Evolutionary conservation across 2,329 filamentous ascomycete species (phyloP), one percentile per base, ranked within the genome.

Genomic region (Aaosphaeria pasadenensis): DNA sequence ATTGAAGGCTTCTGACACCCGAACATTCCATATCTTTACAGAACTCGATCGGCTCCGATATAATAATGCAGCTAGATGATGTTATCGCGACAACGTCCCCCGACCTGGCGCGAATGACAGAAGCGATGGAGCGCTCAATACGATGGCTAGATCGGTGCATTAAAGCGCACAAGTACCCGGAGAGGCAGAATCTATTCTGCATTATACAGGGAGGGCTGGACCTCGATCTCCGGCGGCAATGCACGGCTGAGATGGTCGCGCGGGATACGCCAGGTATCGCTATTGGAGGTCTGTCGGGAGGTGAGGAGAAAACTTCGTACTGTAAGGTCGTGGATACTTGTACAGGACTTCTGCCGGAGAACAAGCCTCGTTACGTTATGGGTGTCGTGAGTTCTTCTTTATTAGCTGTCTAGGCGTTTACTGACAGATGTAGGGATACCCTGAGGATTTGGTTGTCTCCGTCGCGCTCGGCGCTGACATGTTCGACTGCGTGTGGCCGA

Each of bases 401-500:
- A 13, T 9, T 3, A 43, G 2, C 3, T 9, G 11, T 17, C 24
- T 4, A 9, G 9, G 4, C 1, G 11, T 35, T 49, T 43, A 39
- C 52, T 59, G n/a, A 69, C 65, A 43, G 57, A 46, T 9, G 29
- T 45, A 82, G 79, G 91, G 94, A 9, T 99, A 96, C 70, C 94
- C 94, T 1, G 94, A 97, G 74, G 94, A 99, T 64, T 77, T 99
- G 47, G 83, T 99, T 2, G 91, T 99, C 36, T 95, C 90, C 45
- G 86, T 96, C 4, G 94, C 94, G 1, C 79, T 99, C 1, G 94
- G 94, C 4, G 94, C 94, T 43, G 94, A 99, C 72, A 99, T 99
- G 94, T 99, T 99, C 67, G 94, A 99, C 73, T 99, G 95, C 66
- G 94, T 99, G 5, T 99, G 94, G 94, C 95, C 94, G 1, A 97